Evolutionary conservation across 305 asterid genomes (phyloP), one percentile per base, ranked within the genome.

Genomic region (Ajuga reptans): DNA sequence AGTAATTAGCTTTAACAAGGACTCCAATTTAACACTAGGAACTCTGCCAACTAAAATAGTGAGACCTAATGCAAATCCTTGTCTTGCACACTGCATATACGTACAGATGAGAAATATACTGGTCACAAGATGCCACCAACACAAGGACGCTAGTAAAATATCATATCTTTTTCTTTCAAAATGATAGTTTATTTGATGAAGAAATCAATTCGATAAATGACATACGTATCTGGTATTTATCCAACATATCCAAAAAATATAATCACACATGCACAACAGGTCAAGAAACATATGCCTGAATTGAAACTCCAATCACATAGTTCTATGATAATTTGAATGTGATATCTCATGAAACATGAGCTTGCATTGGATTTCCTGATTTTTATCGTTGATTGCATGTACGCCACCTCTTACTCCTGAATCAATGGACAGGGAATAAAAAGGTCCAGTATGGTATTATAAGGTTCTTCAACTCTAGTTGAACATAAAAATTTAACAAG

Each of bases 31-130:
- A 73, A 93, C 80, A 81, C 83, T 77, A 75, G 86, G 80, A 77
- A 91, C 87, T 10, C 80, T 75, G 72, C 89, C 87, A 65, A 84
- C 85, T 77, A 93, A 81, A 75, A 78, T 54, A 47, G 96, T 72
- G 80, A 93, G 86, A 49, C 96, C 97, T 65, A 89, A 75, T 9
- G 99, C 94, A 87, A 93, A 93, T 43, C 99, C 99, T 82, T 91
- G 99, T 67, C 97, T 82, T 49, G 99, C 96, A 73, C 89, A 90
- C 99, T 93, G 91, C 82, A 3, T 10, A 56, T 12, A 10, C 60
- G 62, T 51, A 63, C 8, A 45, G 2, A 16, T 47, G 18, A 14
- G 33, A 71, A 59, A 27, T 12, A 24, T 41, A 41, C 52, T 4
- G 17, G 14, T 53, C 41, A 24, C 41, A 49, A 34, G 17, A 51